Evolutionary conservation across 139 green algal species (phyloP).

Genomic region (Picochlorum sp.): DNA sequence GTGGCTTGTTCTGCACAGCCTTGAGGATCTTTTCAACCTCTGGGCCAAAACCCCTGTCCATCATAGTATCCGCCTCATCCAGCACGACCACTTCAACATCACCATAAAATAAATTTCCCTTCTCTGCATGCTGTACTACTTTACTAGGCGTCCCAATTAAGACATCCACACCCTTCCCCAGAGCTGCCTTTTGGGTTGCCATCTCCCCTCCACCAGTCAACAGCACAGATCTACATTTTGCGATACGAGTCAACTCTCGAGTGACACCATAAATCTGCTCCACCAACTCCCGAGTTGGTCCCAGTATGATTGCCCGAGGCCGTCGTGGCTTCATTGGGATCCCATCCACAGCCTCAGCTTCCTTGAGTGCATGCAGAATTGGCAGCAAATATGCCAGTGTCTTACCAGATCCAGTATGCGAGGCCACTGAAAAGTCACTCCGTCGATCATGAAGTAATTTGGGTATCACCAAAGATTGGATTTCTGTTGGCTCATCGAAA

Average conservation of each 20-base stretch:
- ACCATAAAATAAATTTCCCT: constrained; percentile 69
- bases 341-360: constrained; percentile 41
- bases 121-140: constrained; percentile 69
- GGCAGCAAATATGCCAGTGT: constrained; percentile 94
- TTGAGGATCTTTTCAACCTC: constrained; percentile 63
- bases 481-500: constrained; percentile 71
- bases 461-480: constrained; percentile 70
- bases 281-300: constrained; percentile 81
- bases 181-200: constrained; percentile 40
- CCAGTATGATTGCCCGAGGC: constrained; percentile 74
- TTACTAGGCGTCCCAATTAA: constrained; percentile 77
- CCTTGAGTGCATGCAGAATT: constrained; percentile 63
- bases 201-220: constrained; percentile 33
- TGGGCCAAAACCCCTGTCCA: constrained; percentile 55
- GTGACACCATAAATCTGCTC: constrained; percentile 80
- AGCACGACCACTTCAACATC: constrained; percentile 78
- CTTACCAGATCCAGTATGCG: constrained; percentile 91
- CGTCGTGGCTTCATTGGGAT: constrained; percentile 44
- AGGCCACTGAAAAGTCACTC: constrained; percentile 69
- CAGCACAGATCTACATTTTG: constrained; percentile 64
- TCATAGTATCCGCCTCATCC: constrained; percentile 97
- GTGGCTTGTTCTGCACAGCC: constrained; percentile 45
- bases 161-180: constrained; percentile 70
- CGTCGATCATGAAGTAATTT: constrained; percentile 39
- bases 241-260: constrained; percentile 74